Evolutionary conservation across 2,329 filamentous ascomycete genomes (phyloP).

Genomic region (Aspergillus pseudoviridinutans): DNA sequence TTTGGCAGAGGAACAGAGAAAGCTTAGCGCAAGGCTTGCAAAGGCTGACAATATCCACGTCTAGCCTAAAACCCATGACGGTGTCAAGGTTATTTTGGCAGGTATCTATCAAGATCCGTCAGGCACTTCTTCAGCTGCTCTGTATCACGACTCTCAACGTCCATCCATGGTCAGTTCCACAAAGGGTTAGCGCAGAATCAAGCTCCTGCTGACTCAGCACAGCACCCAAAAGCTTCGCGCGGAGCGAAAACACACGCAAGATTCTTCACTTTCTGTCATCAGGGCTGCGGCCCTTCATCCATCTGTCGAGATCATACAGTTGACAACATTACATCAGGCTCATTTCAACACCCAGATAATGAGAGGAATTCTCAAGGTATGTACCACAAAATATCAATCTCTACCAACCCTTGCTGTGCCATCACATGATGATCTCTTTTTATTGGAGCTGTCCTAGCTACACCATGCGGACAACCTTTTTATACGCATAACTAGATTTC

Average conservation of each 20-base stretch:
- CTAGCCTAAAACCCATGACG: too few species aligned
- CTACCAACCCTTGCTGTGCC: neutral
- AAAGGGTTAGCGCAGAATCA: neutral
- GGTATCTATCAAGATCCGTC: too few species aligned
- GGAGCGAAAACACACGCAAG: conserved; percentile 5
- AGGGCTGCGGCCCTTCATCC: conserved; percentile 30
- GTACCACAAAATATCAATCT: conserved; percentile 4
- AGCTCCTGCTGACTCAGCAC: conserved; percentile 12
- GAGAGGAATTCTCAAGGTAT: conserved; percentile 29
- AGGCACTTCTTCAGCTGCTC: too few species aligned
- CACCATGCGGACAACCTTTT: conserved; percentile 58
- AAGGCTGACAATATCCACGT: too few species aligned
- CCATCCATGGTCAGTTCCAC: neutral
- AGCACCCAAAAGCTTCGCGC: conserved; percentile 12
- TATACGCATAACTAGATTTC: conserved; percentile 47
- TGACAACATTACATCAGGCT: conserved; percentile 1
- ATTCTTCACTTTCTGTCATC: conserved; percentile 16
- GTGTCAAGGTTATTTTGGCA: too few species aligned
- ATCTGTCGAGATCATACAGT: conserved; percentile 1
- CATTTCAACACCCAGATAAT: conserved; percentile 22
- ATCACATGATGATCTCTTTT: conserved; percentile 53
- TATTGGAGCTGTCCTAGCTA: conserved; percentile 78
- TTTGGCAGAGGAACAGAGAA: too few species aligned
- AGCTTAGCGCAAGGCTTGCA: too few species aligned
- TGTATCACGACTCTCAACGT: too few species aligned